Evolutionary conservation across 371 early-diverging fungal genomes (phyloP).

Genomic region (Mucor saturninus): DNA sequence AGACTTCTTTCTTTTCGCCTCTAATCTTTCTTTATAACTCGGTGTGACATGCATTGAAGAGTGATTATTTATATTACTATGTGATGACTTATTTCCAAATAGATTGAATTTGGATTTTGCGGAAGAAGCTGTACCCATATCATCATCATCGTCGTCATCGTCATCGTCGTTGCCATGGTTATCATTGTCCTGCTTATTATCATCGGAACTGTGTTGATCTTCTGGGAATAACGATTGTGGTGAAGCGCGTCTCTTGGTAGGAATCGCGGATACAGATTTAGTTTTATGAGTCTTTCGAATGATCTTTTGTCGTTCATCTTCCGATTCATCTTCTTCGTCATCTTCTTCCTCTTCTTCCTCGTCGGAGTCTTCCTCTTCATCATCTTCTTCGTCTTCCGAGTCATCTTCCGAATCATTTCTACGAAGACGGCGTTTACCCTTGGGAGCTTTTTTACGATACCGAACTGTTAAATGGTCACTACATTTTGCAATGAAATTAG

Average conservation of each 20-base stretch:
- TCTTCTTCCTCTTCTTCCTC: constrained; percentile 22
- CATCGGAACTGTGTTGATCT: constrained; percentile 12
- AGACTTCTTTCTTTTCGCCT: constrained; percentile 27
- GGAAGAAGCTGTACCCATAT: constrained; percentile 25
- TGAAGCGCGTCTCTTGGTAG: constrained; percentile 12
- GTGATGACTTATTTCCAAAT: not conserved
- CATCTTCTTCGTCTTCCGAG: constrained; percentile 18
- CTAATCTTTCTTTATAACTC: constrained; percentile 23
- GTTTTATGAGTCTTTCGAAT: not conserved
- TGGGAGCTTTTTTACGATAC: constrained; percentile 4
- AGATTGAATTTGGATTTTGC: not conserved
- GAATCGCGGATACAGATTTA: constrained; percentile 1
- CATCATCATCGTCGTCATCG: constrained; percentile 7
- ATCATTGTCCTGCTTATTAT: no score
- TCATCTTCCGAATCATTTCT: constrained; percentile 14
- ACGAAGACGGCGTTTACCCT: constrained; percentile 13
- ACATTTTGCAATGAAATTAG: constrained; percentile 18
- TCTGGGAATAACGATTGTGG: constrained; percentile 9
- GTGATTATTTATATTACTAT: not conserved
- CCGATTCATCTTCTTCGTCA: constrained; percentile 19
- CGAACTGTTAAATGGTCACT: constrained; percentile 17
- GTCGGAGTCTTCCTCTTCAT: constrained; percentile 19
- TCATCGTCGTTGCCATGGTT: no score
- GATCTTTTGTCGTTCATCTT: not conserved
- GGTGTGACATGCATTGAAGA: not conserved